Evolutionary conservation across 2,329 filamentous ascomycete genomes (phyloP).

Genomic region (Fusarium sp.): DNA sequence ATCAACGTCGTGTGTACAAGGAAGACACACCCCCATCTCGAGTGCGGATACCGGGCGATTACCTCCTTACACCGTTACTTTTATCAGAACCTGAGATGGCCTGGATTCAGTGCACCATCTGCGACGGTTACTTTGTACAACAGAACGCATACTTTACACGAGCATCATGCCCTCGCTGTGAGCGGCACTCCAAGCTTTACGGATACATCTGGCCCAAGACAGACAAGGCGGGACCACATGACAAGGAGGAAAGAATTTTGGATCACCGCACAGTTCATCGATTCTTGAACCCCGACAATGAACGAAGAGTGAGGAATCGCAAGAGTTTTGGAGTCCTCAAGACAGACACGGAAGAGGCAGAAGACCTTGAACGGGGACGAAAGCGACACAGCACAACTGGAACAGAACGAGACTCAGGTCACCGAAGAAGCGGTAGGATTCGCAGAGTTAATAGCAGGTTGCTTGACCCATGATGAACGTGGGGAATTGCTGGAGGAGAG

Average conservation of each 20-base stretch:
- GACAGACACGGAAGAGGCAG: conserved; percentile 46
- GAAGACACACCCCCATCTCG: conserved; percentile 51
- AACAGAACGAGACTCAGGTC: conserved; percentile 40
- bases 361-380: conserved; percentile 45
- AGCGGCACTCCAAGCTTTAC: conserved; percentile 95
- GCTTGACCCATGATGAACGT: conserved; percentile 37
- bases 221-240: conserved; percentile 78
- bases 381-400: conserved; percentile 30
- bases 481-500: not conserved
- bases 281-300: conserved; percentile 79
- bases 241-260: conserved; percentile 78
- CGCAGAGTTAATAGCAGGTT: conserved; percentile 53
- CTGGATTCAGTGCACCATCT: conserved; percentile 92
- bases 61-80: conserved; percentile 81
- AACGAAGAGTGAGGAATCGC: conserved; percentile 65
- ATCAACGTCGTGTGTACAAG: conserved; percentile 52
- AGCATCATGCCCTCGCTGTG: conserved; percentile 89
- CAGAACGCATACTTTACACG: conserved; percentile 88
- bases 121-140: conserved; percentile 86
- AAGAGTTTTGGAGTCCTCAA: conserved; percentile 50
- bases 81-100: conserved; percentile 79
- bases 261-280: conserved; percentile 91
- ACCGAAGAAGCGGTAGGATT: conserved; percentile 53
- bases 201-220: conserved; percentile 98
- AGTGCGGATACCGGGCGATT: conserved; percentile 77